These are phyloP conservation scores for Guyanaporus albipodus DNA, from an alignment of 768 basidiomycete genomes.

Conservation along the genomic window DNA sequence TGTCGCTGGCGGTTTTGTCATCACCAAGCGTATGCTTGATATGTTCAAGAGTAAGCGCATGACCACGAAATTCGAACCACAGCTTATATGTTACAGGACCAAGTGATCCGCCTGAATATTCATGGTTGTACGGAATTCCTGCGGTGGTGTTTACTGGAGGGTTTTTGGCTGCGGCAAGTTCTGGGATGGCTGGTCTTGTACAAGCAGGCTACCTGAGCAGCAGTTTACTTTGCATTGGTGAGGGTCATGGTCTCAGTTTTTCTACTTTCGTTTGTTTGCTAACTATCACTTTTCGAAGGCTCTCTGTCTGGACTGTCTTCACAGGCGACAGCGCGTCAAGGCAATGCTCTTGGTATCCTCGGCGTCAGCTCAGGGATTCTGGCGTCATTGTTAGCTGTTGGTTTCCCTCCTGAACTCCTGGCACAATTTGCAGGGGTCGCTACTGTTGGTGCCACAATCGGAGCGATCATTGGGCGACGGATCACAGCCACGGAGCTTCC, in stretches of 20 bases:
- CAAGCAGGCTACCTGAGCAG: constrained; percentile 86
- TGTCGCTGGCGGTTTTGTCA: constrained; percentile 83
- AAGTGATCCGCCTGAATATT: constrained; percentile 84
- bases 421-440: constrained; percentile 77
- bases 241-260: constrained; percentile 1
- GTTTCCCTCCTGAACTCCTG: constrained; percentile 71
- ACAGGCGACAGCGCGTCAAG: constrained; percentile 78
- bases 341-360: constrained; percentile 85
- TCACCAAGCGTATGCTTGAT: constrained; percentile 89
- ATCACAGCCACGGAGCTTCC: constrained; percentile 87
- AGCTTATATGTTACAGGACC: constrained; percentile 44
- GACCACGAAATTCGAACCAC: background rate
- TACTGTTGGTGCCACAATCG: constrained; percentile 66
- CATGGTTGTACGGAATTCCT: constrained; percentile 77
- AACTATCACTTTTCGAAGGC: constrained; percentile 36
- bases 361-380: constrained; percentile 81
- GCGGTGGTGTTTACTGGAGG: constrained; percentile 81
- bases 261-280: background rate
- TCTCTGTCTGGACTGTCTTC: constrained; percentile 79
- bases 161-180: constrained; percentile 76
- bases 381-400: constrained; percentile 77
- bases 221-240: constrained; percentile 83
- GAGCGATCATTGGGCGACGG: constrained; percentile 71
- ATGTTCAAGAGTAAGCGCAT: constrained; percentile 75
- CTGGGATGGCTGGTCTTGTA: constrained; percentile 81